Evolutionary conservation across 2,329 filamentous ascomycete species (phyloP).

Genomic region (Fusarium papillatum): DNA sequence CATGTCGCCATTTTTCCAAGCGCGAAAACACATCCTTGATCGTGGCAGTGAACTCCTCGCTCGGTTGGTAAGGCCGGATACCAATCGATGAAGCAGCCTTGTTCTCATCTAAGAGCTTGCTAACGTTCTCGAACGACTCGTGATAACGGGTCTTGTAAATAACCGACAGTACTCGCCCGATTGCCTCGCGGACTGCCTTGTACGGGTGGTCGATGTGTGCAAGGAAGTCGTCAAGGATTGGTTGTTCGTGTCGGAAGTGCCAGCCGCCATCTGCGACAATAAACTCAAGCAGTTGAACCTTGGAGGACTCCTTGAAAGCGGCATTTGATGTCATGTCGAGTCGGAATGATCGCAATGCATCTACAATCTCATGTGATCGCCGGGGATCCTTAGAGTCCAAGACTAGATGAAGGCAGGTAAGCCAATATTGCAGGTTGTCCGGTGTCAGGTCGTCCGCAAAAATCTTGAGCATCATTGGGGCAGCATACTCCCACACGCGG

Average conservation of each 20-base stretch:
- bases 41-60: constrained; percentile 78
- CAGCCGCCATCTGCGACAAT: constrained; percentile 90
- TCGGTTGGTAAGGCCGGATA: constrained; percentile 84
- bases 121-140: constrained; percentile 89
- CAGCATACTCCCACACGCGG: constrained; percentile 88
- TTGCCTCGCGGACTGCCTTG: constrained; percentile 95
- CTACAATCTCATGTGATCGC: constrained; percentile 86
- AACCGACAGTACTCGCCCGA: constrained; percentile 88
- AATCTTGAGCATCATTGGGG: constrained; percentile 87
- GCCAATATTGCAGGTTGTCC: constrained; percentile 96
- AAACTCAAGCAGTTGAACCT: constrained; percentile 92
- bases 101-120: constrained; percentile 82
- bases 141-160: constrained; percentile 95
- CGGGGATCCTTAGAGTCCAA: constrained; percentile 92
- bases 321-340: constrained; percentile 96
- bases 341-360: constrained; percentile 86
- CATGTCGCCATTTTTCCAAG: constrained; percentile 89
- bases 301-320: constrained; percentile 98
- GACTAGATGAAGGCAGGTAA: constrained; percentile 91
- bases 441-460: constrained; percentile 94
- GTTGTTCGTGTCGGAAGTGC: constrained; percentile 94
- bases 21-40: constrained; percentile 82
- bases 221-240: constrained; percentile 91
- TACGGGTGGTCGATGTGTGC: constrained; percentile 96
- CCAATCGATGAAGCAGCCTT: constrained; percentile 86